These are phyloP conservation scores for Fusarium sp. DNA, from an alignment of 2,329 filamentous ascomycete genomes.

Conservation along the genomic window DNA sequence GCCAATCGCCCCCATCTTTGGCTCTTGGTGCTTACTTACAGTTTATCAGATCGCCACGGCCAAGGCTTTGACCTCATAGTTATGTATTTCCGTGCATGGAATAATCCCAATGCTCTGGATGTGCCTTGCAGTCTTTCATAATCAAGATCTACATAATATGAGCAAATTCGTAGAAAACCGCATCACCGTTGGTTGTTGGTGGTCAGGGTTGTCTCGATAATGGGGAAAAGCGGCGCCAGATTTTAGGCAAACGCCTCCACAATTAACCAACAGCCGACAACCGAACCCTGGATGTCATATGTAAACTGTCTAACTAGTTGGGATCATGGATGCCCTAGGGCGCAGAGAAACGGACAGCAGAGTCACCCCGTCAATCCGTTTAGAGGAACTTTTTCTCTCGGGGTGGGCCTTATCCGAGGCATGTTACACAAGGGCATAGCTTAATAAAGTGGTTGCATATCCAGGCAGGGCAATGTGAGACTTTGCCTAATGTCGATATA, in stretches of 20 bases:
- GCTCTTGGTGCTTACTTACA: constrained; percentile 14
- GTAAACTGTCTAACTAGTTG: not conserved
- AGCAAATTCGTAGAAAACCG: not conserved
- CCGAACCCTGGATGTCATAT: constrained; percentile 20
- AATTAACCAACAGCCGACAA: constrained; percentile 13
- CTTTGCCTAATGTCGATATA: not conserved
- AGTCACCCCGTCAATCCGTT: constrained; percentile 14
- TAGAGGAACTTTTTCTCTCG: constrained; percentile 17
- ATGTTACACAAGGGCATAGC: constrained; percentile 7
- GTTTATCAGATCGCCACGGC: constrained; percentile 19
- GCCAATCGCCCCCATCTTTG: constrained; percentile 19
- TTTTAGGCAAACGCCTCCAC: constrained; percentile 45
- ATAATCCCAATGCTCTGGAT: constrained; percentile 2
- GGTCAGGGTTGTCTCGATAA: constrained; percentile 5
- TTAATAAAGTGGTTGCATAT: constrained; percentile 39
- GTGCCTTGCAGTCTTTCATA: constrained; percentile 31
- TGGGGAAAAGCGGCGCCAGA: constrained; percentile 21
- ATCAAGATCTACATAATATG: constrained; percentile 22
- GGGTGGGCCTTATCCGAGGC: not conserved
- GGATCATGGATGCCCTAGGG: constrained; percentile 10
- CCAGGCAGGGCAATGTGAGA: constrained; percentile 22
- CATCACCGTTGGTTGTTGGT: constrained; percentile 7
- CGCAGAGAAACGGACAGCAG: constrained; percentile 5
- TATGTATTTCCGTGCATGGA: not conserved
- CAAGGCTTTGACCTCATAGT: not conserved